phyloP scores from a whole-genome alignment of 768 basidiomycete genomes.

The Pleurotus djamor region DNA sequence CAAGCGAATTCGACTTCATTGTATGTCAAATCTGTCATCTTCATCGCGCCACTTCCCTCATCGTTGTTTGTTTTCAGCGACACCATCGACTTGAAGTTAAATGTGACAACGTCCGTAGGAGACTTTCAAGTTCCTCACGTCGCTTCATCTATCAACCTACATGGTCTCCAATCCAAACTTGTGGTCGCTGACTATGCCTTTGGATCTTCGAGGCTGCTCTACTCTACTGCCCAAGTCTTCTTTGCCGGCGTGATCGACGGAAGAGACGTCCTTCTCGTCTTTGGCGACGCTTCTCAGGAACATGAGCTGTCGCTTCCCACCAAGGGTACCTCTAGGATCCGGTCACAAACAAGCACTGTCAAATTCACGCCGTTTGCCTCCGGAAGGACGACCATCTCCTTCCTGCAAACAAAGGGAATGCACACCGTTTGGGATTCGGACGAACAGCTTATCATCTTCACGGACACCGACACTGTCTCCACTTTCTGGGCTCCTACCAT shows the following conservation, averaged over 20 bases:
- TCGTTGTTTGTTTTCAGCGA: constrained; percentile 28
- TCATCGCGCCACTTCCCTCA: not conserved
- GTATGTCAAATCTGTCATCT: constrained; percentile 32
- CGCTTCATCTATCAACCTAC: constrained; percentile 51
- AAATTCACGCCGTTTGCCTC: constrained; percentile 21
- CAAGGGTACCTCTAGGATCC: constrained; percentile 40
- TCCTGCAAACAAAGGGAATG: constrained; percentile 58
- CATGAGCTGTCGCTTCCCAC: constrained; percentile 53
- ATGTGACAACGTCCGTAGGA: constrained; percentile 51
- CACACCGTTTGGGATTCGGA: constrained; percentile 65
- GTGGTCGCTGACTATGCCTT: constrained; percentile 73
- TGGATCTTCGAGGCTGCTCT: constrained; percentile 58
- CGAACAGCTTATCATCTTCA: constrained; percentile 67
- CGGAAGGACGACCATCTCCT: constrained; percentile 42
- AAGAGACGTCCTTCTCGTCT: constrained; percentile 60
- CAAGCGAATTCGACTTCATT: constrained; percentile 67
- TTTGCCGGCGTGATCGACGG: constrained; percentile 61
- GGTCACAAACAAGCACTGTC: constrained; percentile 23
- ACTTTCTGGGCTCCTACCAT: constrained; percentile 82
- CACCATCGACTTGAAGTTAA: constrained; percentile 55
- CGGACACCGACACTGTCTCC: constrained; percentile 62
- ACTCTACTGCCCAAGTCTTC: constrained; percentile 74
- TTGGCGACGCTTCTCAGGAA: constrained; percentile 51
- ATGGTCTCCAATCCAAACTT: constrained; percentile 73
- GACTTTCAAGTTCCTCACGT: constrained; percentile 55